phyloP scores from a whole-genome alignment of 208 protist genomes.

The Trypanosoma cruzi region DNA sequence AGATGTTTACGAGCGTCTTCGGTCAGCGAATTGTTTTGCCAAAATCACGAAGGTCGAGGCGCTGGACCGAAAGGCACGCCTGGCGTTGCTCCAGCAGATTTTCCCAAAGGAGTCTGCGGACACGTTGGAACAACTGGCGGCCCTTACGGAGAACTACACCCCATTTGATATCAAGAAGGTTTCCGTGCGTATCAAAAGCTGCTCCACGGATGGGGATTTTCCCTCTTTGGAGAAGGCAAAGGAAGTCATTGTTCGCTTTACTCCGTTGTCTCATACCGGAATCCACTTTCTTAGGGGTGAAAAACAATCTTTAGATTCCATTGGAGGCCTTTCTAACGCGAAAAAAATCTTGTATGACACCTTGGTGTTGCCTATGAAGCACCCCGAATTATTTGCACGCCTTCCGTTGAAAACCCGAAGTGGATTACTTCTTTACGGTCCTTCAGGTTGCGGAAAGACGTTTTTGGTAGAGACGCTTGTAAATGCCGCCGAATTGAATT shows the following conservation, averaged over 20 bases:
- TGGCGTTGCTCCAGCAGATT: constrained; percentile 54
- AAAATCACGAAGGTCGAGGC: constrained; percentile 61
- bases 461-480: constrained; percentile 84
- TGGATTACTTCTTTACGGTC: constrained; percentile 94
- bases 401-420: constrained; percentile 91
- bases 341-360: constrained; percentile 95
- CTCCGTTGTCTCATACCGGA: constrained; percentile 81
- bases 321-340: constrained; percentile 92
- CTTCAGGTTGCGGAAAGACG: constrained; percentile 92
- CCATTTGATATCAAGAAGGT: constrained; percentile 82
- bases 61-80: constrained; percentile 51
- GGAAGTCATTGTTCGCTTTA: constrained; percentile 51
- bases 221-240: constrained; percentile 32
- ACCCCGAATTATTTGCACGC: constrained; percentile 91
- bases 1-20: constrained; percentile 63
- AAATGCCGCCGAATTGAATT: constrained; percentile 82
- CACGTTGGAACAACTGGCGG: constrained; percentile 37
- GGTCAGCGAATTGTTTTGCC: constrained; percentile 66
- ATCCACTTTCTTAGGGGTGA: constrained; percentile 80
- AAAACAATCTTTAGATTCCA: constrained; percentile 72
- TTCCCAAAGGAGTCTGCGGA: constrained; percentile 43
- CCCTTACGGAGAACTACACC: constrained; percentile 90
- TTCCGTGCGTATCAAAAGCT: constrained; percentile 42
- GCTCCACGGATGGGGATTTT: constrained; percentile 5
- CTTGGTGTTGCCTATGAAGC: constrained; percentile 94